phyloP scores from a whole-genome alignment of 2,329 filamentous ascomycete species.

The Penicillium crustosum region DNA sequence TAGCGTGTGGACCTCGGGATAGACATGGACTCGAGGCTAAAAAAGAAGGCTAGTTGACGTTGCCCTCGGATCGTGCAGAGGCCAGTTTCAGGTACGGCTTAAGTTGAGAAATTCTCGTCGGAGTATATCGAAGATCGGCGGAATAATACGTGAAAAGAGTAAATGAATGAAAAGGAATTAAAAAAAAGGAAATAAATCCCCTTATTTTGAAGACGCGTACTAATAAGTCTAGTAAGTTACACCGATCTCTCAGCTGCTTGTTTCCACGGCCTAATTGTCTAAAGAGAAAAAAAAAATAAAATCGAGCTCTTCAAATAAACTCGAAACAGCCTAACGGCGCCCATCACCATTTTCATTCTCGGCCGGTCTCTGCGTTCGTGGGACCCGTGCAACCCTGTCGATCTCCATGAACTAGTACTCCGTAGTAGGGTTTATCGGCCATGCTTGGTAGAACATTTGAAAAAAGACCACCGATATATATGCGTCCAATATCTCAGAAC shows the following conservation, averaged over 20 bases:
- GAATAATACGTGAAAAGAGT: background rate
- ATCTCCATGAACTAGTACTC: conserved; percentile 12
- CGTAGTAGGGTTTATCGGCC: background rate
- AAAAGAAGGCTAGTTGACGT: conserved; percentile 11
- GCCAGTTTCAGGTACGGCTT: conserved; percentile 24
- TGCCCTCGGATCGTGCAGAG: conserved; percentile 23
- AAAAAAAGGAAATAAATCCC: background rate
- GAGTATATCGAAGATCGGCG: conserved; percentile 27
- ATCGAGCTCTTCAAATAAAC: conserved; percentile 35
- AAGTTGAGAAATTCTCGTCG: conserved; percentile 18
- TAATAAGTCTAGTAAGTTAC: conserved; percentile 13
- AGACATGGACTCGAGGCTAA: conserved; percentile 10
- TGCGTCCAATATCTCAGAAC: background rate
- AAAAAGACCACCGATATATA: background rate
- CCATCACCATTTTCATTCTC: conserved; percentile 15
- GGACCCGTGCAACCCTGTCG: conserved; percentile 19
- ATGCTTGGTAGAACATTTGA: background rate
- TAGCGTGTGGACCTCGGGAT: conserved; percentile 15
- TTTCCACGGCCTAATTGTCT: conserved; percentile 24
- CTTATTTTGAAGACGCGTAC: conserved; percentile 3
- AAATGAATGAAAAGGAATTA: background rate
- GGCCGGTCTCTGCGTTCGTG: conserved; percentile 14
- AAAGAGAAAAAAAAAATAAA: background rate
- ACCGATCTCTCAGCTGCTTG: conserved; percentile 14
- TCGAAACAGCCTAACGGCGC: conserved; percentile 43